phyloP scores from a whole-genome alignment of 805 yeast genomes.

The Tetrapisispora namnaoensis region DNA sequence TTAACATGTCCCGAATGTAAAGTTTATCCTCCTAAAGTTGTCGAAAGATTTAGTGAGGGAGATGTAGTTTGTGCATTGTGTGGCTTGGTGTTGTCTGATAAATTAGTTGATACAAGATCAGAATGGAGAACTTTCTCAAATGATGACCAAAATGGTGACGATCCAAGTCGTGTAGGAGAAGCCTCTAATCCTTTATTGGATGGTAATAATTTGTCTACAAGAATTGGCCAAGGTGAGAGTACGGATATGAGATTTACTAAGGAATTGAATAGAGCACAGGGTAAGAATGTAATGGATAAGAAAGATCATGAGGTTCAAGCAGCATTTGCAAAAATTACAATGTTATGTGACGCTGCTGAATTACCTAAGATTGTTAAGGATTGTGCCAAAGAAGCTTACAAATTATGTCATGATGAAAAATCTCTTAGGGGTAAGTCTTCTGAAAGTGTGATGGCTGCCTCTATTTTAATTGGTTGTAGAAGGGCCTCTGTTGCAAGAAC shows the following conservation, averaged over 20 bases:
- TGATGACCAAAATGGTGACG: constrained; percentile 97
- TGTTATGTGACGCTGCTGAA: constrained; percentile 95
- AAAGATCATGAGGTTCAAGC: constrained; percentile 80
- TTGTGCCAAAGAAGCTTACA: constrained; percentile 94
- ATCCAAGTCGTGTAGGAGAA: constrained; percentile 98
- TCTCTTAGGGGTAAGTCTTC: constrained; percentile 82
- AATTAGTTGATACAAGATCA: constrained; percentile 88
- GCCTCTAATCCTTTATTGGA: constrained; percentile 89
- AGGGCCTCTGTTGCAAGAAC: constrained; percentile 91
- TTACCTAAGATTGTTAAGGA: constrained; percentile 92
- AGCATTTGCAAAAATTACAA: constrained; percentile 84
- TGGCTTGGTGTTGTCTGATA: constrained; percentile 85
- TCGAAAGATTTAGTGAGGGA: constrained; percentile 93
- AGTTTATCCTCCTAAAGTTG: constrained; percentile 88
- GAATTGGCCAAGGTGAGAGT: constrained; percentile 80
- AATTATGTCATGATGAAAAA: constrained; percentile 79
- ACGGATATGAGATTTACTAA: constrained; percentile 83
- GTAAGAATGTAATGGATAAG: constrained; percentile 72
- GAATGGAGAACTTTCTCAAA: constrained; percentile 99
- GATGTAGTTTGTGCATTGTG: constrained; percentile 98
- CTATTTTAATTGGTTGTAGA: constrained; percentile 88
- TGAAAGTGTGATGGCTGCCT: constrained; percentile 93
- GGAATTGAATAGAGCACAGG: constrained; percentile 84
- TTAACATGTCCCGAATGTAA: constrained; percentile 94
- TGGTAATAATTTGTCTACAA: constrained; percentile 83